These are phyloP conservation scores for Paragyromitra xinjiangensis DNA, from an alignment of 495 filamentous ascomycete species.

Conservation along the genomic window DNA sequence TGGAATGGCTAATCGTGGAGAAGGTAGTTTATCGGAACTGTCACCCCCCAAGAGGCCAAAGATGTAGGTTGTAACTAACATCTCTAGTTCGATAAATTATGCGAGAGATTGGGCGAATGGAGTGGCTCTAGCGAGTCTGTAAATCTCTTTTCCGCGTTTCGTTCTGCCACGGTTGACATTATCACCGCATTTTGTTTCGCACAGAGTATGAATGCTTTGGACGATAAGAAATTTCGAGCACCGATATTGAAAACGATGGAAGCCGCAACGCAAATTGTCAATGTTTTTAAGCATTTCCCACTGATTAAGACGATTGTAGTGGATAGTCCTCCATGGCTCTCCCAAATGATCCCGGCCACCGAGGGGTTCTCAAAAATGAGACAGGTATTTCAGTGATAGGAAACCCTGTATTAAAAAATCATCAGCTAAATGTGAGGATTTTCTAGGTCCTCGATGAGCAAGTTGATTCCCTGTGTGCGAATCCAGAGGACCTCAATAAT, in stretches of 20 bases:
- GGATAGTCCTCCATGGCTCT: conserved; percentile 56
- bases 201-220: conserved; percentile 56
- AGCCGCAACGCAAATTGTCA: conserved; percentile 38
- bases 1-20: conserved; percentile 58
- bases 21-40: conserved; percentile 45
- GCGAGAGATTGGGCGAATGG: conserved; percentile 44
- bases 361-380: conserved; percentile 1
- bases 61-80: conserved; percentile 23
- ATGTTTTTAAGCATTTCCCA: conserved; percentile 58
- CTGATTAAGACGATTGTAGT: conserved; percentile 55
- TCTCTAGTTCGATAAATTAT: conserved; percentile 52
- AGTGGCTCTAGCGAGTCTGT: conserved; percentile 8
- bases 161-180: conserved; percentile 60
- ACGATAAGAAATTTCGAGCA: conserved; percentile 56
- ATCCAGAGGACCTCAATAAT: conserved; percentile 55
- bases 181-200: conserved; percentile 61
- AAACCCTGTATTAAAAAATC: background rate
- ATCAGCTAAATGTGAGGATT: background rate
- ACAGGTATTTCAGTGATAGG: background rate
- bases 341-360: conserved; percentile 52
- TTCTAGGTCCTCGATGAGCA: conserved; percentile 46
- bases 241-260: conserved; percentile 59
- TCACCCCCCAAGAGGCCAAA: too few relatives aligned
- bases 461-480: conserved; percentile 58
- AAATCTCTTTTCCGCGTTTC: conserved; percentile 59